Evolutionary conservation across 2,329 filamentous ascomycete genomes (phyloP), one percentile per base, ranked within the genome.

Genomic region (Sarocladiaceae sp.): DNA sequence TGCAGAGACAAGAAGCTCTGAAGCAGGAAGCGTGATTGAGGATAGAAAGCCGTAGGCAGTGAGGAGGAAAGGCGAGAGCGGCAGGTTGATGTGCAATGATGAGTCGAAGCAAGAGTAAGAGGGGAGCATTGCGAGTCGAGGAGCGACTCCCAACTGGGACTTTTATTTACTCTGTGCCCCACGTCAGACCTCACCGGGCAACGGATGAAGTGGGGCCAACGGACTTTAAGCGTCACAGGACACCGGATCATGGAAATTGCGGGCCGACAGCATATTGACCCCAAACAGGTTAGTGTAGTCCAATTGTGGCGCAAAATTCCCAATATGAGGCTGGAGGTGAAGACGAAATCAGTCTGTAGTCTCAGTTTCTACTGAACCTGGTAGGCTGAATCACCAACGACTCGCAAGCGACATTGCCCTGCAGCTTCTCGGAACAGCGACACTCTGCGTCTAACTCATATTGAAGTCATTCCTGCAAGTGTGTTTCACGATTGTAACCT

Each of bases 131-230:
- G 50, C 29, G 52, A 48, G 28, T 31, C 26, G 26, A 33, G 25
- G 25, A 48, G 44, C 44, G 44, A 22, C 44, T 29, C 44, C 44
- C 26, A 33, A 48, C 44, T 56, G 53, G 52, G 55, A 57, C 49
- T 55, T 52, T 74, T 75, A 73, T 75, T 75, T 74, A 75, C 71
- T 66, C 69, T 64, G 52, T 26, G 64, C 61, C 66, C 68, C 67
- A 69, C 65, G 47, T 31, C 31, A 15, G 13, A 4, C 58, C 59
- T 70, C 66, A 58, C 67, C 64, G 57, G 67, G 67, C 69, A 71
- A 71, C 69, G 54, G 54, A 13, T 15, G 22, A 12, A 18, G 44
- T 48, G 44, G 44, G 17, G 44, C 44, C 4, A 8, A 4, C 28
- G n/a, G 8, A 11, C 7, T n/a, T 23, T 5, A 4, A 28, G n/a